Percentiles rank a stretch among this genome's conserved stretches.
These are phyloP conservation scores for Apophysomyces variabilis DNA, from an alignment of 371 early-diverging fungal species.

Conservation along the genomic window DNA sequence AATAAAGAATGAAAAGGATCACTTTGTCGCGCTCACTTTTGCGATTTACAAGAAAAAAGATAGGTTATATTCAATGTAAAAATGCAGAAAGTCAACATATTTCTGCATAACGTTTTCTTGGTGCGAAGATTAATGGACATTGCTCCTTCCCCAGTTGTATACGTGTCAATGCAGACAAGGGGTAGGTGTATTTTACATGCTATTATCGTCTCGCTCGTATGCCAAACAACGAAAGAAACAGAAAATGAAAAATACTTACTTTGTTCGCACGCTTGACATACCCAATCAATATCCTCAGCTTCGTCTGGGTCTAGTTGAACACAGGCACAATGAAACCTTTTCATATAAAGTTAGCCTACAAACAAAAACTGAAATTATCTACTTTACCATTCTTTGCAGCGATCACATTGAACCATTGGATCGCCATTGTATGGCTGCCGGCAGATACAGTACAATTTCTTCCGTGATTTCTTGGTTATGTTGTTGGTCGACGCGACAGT, in stretches of 20 bases:
- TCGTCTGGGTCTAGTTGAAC: slow-evolving; percentile 67
- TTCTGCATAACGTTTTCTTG: neutral
- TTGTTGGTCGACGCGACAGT: neutral
- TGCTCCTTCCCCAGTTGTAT: slow-evolving; percentile 17
- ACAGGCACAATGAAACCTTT: slow-evolving; percentile 80
- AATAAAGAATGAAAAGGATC: neutral
- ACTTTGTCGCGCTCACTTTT: slow-evolving; percentile 9
- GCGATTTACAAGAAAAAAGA: neutral
- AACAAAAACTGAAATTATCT: slow-evolving; percentile 7
- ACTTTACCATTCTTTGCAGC: slow-evolving; percentile 75
- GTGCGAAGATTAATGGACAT: slow-evolving; percentile 7
- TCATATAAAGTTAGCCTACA: neutral
- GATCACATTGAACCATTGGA: slow-evolving; percentile 82
- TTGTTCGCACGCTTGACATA: slow-evolving; percentile 47
- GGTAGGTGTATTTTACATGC: slow-evolving; percentile 6
- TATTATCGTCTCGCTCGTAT: slow-evolving; percentile 11
- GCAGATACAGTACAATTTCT: slow-evolving; percentile 75
- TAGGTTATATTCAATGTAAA: slow-evolving; percentile 9
- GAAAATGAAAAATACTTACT: slow-evolving; percentile 30
- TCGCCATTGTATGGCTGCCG: slow-evolving; percentile 70
- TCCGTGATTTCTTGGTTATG: slow-evolving; percentile 28
- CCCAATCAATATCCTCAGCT: slow-evolving; percentile 61
- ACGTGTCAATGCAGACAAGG: slow-evolving; percentile 15
- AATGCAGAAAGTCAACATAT: slow-evolving; percentile 8
- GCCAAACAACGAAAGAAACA: neutral